These are phyloP conservation scores for Trebouxiophyceae sp. DNA, from an alignment of 163 green algal species.

Conservation along the genomic window DNA sequence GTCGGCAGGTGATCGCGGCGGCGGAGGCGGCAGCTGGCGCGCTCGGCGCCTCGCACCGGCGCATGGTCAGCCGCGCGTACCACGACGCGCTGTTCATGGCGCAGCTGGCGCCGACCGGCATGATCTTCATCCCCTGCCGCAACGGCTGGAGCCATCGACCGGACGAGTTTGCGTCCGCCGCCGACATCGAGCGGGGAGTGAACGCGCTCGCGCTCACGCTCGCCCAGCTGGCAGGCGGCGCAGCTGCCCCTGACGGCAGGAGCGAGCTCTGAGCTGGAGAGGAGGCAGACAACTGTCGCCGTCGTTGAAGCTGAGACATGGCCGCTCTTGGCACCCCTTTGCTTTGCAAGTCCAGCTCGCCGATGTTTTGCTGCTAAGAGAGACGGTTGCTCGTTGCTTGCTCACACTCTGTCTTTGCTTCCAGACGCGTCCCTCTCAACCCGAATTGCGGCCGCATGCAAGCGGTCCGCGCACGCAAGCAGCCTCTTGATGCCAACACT, in stretches of 20 bases:
- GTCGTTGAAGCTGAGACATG: no score
- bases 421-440: no score
- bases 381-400: no score
- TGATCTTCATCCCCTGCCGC: conserved; percentile 96
- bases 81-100: conserved; percentile 98
- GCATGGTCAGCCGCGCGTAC: conserved; percentile 89
- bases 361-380: no score
- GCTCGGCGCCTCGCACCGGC: conserved; percentile 48
- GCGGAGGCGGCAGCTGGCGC: conserved; percentile 29
- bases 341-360: no score
- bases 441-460: no score
- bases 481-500: no score
- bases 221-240: conserved; percentile 58
- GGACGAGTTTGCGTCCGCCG: conserved; percentile 77
- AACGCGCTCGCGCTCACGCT: conserved; percentile 69
- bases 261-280: background rate
- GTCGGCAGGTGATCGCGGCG: conserved; percentile 35
- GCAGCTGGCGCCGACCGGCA: conserved; percentile 73
- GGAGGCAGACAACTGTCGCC: no score
- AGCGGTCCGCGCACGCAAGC: no score
- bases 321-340: no score
- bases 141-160: conserved; percentile 81
- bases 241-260: no score
- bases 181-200: conserved; percentile 66
- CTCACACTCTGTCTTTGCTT: no score